Evolutionary conservation across 805 yeast genomes (phyloP).

Genomic region (Saturnispora dispora): DNA sequence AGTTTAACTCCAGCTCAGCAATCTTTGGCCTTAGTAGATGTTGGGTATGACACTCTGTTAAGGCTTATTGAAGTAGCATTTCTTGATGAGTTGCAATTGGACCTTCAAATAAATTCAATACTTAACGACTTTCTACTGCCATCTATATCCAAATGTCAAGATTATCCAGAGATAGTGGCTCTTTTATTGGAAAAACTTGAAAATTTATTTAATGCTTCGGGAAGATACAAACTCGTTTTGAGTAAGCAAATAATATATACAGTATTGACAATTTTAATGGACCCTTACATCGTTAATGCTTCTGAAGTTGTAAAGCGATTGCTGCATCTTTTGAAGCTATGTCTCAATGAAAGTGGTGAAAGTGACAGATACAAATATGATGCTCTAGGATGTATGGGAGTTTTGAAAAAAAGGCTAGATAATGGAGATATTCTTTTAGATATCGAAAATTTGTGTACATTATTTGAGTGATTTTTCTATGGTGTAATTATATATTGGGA

Average conservation of each 20-base stretch:
- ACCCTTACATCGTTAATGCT: slow-evolving; percentile 22
- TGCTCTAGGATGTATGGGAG: slow-evolving; percentile 18
- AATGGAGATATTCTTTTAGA: neutral
- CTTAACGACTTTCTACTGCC: slow-evolving; percentile 23
- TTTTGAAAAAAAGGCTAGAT: slow-evolving; percentile 1
- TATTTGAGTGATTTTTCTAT: neutral
- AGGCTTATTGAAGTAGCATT: slow-evolving; percentile 11
- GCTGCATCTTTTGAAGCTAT: neutral
- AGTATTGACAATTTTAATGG: slow-evolving; percentile 18
- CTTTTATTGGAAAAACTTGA: slow-evolving; percentile 13
- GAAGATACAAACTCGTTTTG: slow-evolving; percentile 15
- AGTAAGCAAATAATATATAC: slow-evolving; percentile 17
- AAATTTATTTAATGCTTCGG: slow-evolving; percentile 13
- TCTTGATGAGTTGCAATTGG: slow-evolving; percentile 6
- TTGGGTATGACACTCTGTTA: slow-evolving; percentile 19
- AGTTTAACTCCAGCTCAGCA: slow-evolving; percentile 21
- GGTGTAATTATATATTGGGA: neutral
- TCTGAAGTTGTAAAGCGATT: slow-evolving; percentile 2
- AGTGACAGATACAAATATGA: slow-evolving; percentile 16
- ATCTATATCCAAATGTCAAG: slow-evolving; percentile 20
- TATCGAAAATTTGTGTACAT: neutral
- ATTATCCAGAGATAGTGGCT: slow-evolving; percentile 16
- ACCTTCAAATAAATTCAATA: slow-evolving; percentile 15
- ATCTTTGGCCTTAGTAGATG: slow-evolving; percentile 16
- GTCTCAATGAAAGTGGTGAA: slow-evolving; percentile 1